These are phyloP conservation scores for Heliosperma pusillum DNA, from an alignment of 148 eudicot genomes.

Conservation along the genomic window DNA sequence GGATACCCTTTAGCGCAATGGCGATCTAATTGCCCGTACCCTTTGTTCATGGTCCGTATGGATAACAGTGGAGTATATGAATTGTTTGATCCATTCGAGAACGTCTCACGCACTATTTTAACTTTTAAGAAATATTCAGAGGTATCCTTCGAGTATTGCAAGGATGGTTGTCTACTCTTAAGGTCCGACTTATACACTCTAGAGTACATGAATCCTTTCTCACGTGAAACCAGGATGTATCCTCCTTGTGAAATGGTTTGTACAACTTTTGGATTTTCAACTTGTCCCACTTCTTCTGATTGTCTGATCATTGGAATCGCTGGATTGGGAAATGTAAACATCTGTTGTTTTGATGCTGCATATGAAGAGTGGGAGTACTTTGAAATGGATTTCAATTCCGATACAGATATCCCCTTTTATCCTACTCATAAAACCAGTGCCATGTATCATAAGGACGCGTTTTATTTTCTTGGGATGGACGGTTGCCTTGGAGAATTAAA, in stretches of 20 bases:
- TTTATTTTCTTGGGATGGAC: neutral
- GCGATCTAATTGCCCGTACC: neutral
- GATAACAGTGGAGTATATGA: neutral
- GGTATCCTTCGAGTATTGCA: neutral
- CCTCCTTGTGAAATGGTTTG: neutral
- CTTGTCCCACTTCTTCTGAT: conserved; percentile 6
- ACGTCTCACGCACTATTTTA: neutral
- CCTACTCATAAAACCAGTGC: neutral
- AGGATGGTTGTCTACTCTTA: conserved; percentile 17
- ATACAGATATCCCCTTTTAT: neutral
- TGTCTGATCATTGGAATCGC: neutral
- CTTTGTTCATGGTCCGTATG: neutral
- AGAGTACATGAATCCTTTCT: conserved; percentile 8
- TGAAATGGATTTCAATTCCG: too few species aligned
- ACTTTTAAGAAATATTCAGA: neutral
- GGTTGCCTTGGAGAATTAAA: neutral
- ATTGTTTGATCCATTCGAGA: conserved; percentile 13
- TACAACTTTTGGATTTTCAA: conserved; percentile 6
- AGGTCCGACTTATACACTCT: neutral
- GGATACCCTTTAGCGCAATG: neutral
- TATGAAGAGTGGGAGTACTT: neutral
- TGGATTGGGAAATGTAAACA: accelerated
- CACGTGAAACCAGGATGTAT: neutral
- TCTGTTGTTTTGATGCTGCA: neutral
- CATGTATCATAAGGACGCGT: neutral